Percentiles rank a stretch among this genome's conserved stretches.
phyloP scores from a whole-genome alignment of 805 yeast genomes.

The Cyberlindnera misumaiensis region DNA sequence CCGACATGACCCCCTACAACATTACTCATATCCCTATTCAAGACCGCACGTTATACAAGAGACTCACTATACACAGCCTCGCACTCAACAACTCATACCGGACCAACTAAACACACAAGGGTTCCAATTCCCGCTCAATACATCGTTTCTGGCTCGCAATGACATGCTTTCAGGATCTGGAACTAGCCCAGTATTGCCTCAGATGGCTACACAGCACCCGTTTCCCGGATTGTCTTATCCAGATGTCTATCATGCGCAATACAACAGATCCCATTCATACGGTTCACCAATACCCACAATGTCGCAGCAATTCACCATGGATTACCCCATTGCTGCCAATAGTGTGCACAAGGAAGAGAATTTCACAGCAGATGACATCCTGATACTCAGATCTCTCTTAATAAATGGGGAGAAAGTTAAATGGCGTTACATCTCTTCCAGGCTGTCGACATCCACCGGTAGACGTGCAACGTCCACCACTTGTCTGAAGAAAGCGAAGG shows the following conservation, averaged over 20 bases:
- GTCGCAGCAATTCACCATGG: too few relatives aligned
- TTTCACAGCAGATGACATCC: conserved; percentile 35
- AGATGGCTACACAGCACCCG: too few relatives aligned
- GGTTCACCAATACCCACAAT: neutral
- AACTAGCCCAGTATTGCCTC: too few relatives aligned
- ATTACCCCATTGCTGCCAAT: too few relatives aligned
- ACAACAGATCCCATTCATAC: neutral
- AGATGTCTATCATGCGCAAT: neutral
- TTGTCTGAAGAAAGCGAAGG: conserved; percentile 48
- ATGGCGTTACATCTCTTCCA: conserved; percentile 49
- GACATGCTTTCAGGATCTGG: too few relatives aligned
- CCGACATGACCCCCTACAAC: too few relatives aligned
- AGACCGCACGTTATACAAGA: too few relatives aligned
- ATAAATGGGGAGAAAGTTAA: conserved; percentile 49
- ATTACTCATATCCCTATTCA: too few relatives aligned
- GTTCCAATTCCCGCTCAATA: conserved; percentile 2
- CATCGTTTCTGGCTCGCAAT: neutral
- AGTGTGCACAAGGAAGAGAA: conserved; percentile 6
- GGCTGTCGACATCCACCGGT: conserved; percentile 31
- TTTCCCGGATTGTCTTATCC: neutral
- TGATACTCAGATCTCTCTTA: conserved; percentile 39
- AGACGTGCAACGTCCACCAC: conserved; percentile 39
- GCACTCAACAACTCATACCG: neutral
- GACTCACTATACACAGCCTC: neutral
- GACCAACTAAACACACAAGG: neutral